Evolutionary conservation across 768 basidiomycete genomes (phyloP).

Genomic region (Cystofilobasidium bisporidii): DNA sequence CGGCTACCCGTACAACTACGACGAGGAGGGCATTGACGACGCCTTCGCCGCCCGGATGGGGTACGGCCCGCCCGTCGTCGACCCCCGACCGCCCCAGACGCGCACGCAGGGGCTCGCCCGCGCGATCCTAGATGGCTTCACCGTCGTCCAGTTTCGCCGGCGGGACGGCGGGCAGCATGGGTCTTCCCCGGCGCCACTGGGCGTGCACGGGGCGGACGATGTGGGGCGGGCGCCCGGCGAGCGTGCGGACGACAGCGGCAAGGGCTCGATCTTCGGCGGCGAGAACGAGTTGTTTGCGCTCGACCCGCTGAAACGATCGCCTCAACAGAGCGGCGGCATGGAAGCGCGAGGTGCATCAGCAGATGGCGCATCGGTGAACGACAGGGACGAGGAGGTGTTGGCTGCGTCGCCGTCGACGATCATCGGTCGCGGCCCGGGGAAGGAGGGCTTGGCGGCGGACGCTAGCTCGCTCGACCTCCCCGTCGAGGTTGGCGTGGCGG

Average conservation of each 20-base stretch:
- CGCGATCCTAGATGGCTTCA: constrained; percentile 92
- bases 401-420: no score
- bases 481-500: background rate
- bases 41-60: constrained; percentile 31
- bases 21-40: constrained; percentile 8
- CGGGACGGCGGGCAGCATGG: background rate
- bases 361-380: no score
- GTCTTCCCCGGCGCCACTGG: background rate
- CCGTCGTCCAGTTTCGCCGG: constrained; percentile 65
- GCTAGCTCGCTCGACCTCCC: constrained; percentile 1
- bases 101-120: constrained; percentile 77
- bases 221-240: background rate
- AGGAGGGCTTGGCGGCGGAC: background rate
- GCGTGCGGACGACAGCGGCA: background rate
- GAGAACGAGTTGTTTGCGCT: background rate
- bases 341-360: no score
- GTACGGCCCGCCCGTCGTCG: constrained; percentile 40
- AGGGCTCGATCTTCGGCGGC: background rate
- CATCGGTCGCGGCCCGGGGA: no score
- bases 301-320: background rate
- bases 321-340: no score
- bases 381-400: no score
- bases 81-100: constrained; percentile 48
- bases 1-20: constrained; percentile 24
- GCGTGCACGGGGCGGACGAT: no score